Percentiles rank a stretch among this genome's conserved stretches.
Conservation (phyloP, 345 rosid genomes). For the Zanthoxylum bungeanum region DNA sequence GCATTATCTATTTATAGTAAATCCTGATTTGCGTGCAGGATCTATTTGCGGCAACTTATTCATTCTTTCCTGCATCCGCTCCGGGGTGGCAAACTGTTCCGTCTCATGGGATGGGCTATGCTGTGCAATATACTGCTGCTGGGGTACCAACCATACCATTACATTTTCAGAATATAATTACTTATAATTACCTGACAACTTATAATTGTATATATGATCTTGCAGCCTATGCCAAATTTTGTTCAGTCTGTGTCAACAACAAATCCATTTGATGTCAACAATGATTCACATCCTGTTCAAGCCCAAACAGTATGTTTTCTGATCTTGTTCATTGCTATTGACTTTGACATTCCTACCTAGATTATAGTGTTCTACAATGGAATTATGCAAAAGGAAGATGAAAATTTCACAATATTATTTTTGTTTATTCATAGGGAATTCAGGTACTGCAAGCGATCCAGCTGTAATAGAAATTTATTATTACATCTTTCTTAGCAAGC, state of each 20-base stretch:
- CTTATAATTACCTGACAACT: constrained; percentile 6
- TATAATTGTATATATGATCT: constrained; percentile 12
- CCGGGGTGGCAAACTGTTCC: constrained; percentile 82
- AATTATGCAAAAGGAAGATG: background rate
- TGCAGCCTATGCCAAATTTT: constrained; percentile 57
- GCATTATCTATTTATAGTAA: background rate
- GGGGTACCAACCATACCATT: constrained; percentile 55
- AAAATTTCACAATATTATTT: background rate
- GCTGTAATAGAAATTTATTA: background rate
- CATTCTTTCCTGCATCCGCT: constrained; percentile 47
- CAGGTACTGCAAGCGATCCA: background rate
- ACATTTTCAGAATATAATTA: constrained; percentile 9
- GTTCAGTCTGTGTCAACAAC: constrained; percentile 49
- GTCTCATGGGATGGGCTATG: constrained; percentile 55
- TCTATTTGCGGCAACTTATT: constrained; percentile 60
- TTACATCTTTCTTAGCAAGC: background rate
- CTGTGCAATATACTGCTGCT: constrained; percentile 59
- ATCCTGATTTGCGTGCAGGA: constrained; percentile 48
- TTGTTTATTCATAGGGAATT: background rate
- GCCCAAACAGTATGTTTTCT: constrained; percentile 50
- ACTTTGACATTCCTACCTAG: background rate
- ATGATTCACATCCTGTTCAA: constrained; percentile 49
- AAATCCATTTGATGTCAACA: constrained; percentile 79
- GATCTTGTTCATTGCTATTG: background rate
- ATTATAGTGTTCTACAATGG: background rate